Conservation (phyloP, 352 stramenopile species). For the Blastocystis sp. region DNA sequence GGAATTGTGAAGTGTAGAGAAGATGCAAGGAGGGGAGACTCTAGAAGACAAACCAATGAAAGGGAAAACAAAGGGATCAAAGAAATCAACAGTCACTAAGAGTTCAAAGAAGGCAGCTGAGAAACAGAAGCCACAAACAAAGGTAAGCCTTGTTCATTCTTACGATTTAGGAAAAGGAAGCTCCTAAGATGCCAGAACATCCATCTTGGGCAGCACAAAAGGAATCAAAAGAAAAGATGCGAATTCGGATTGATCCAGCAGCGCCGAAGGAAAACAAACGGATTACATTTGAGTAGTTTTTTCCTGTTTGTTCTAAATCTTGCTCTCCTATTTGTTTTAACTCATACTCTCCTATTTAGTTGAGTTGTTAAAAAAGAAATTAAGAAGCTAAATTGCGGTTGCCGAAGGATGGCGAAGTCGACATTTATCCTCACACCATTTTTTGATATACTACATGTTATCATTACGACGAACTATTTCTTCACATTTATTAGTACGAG, state of each 20-base stretch:
- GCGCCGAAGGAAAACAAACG: constrained; percentile 22
- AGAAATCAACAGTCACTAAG: not conserved
- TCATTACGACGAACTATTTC: too few species aligned
- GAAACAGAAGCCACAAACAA: not conserved
- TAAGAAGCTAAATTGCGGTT: too few species aligned
- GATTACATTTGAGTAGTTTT: constrained; percentile 43
- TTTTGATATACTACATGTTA: too few species aligned
- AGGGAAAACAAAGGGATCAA: not conserved
- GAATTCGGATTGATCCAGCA: constrained; percentile 22
- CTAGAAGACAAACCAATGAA: not conserved
- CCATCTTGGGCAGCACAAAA: constrained; percentile 56
- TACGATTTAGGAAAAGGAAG: not conserved
- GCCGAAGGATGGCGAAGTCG: too few species aligned
- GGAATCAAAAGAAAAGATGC: constrained; percentile 35
- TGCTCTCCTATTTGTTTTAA: not conserved
- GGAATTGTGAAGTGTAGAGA: not conserved
- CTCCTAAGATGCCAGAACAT: constrained; percentile 1
- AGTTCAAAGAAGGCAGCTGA: not conserved
- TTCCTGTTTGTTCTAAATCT: not conserved
- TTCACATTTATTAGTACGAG: not conserved
- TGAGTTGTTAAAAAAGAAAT: too few species aligned
- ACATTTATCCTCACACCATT: too few species aligned
- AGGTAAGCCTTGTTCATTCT: not conserved
- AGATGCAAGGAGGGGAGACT: not conserved
- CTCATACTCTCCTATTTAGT: too few species aligned